A percentile compares a stretch with the other conserved stretches of the same genome.
Evolutionary conservation across 495 filamentous ascomycete species (phyloP).

Genomic region (Penicillium samsonianum): DNA sequence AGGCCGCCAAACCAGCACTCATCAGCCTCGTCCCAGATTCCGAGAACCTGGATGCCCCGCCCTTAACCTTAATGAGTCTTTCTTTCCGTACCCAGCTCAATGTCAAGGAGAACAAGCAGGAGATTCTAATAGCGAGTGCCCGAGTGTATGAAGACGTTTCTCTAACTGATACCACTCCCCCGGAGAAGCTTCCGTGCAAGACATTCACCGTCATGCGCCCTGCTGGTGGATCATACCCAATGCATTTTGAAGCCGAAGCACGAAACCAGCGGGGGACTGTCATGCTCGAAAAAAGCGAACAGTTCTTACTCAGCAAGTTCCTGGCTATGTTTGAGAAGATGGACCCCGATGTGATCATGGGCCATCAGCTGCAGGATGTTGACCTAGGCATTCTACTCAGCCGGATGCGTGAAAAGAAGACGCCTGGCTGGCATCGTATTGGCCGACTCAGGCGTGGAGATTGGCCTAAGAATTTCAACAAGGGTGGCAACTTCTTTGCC

Average conservation of each 20-base stretch:
- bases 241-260: slow-evolving; percentile 77
- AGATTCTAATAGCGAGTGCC: slow-evolving; percentile 86
- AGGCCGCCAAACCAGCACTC: slow-evolving; percentile 71
- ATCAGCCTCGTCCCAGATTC: slow-evolving; percentile 70
- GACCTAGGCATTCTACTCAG: slow-evolving; percentile 90
- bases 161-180: slow-evolving; percentile 80
- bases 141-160: slow-evolving; percentile 90
- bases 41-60: slow-evolving; percentile 77
- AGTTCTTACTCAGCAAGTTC: slow-evolving; percentile 80
- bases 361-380: slow-evolving; percentile 95
- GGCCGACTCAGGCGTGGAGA: slow-evolving; percentile 78
- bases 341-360: slow-evolving; percentile 92
- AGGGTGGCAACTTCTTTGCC: slow-evolving; percentile 84
- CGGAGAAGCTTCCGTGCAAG: slow-evolving; percentile 83
- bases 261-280: slow-evolving; percentile 71
- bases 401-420: slow-evolving; percentile 86
- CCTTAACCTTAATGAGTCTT: slow-evolving; percentile 91
- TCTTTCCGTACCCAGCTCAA: slow-evolving; percentile 87
- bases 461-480: slow-evolving; percentile 89
- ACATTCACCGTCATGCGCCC: slow-evolving; percentile 93
- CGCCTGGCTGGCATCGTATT: slow-evolving; percentile 88
- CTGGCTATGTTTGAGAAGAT: slow-evolving; percentile 81
- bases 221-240: slow-evolving; percentile 68
- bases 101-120: slow-evolving; percentile 91
- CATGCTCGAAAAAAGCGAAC: slow-evolving; percentile 78